A percentile compares a stretch with the other conserved stretches of the same genome.
Conservation (phyloP, 108 stramenopile species). For the Seminavis robusta region DNA sequence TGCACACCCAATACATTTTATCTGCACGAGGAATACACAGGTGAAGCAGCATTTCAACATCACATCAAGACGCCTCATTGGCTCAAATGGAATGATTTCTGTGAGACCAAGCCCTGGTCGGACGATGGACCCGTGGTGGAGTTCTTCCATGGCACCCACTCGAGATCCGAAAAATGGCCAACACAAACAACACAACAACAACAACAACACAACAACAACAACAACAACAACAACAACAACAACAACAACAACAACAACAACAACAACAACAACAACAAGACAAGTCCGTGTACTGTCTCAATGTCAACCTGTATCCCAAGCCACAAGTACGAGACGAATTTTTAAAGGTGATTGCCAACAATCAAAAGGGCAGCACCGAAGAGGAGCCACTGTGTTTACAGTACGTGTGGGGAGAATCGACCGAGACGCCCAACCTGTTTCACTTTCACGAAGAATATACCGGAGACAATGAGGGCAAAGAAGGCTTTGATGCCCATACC, state of each 20-base stretch:
- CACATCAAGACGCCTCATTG: constrained; percentile 34
- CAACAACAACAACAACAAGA: background rate
- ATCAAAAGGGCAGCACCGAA: constrained; percentile 36
- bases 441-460: constrained; percentile 51
- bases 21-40: constrained; percentile 41
- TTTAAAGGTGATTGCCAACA: constrained; percentile 33
- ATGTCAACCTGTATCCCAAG: constrained; percentile 37
- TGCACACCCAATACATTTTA: constrained; percentile 28
- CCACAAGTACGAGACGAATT: constrained; percentile 36
- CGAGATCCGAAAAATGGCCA: too few species aligned
- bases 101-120: constrained; percentile 7
- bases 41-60: constrained; percentile 12
- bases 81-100: constrained; percentile 19
- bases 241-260: background rate
- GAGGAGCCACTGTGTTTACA: constrained; percentile 39
- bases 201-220: too few species aligned
- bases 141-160: constrained; percentile 2
- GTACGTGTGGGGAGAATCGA: constrained; percentile 39
- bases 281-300: constrained; percentile 24
- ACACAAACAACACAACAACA: too few species aligned
- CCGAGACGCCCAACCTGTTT: constrained; percentile 21
- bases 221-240: background rate
- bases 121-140: constrained; percentile 9
- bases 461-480: constrained; percentile 32
- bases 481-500: constrained; percentile 50